Percentiles rank a stretch among this genome's conserved stretches.
Evolutionary conservation across 2,329 filamentous ascomycete species (phyloP).

Genomic region (Talaromyces pinophilus): DNA sequence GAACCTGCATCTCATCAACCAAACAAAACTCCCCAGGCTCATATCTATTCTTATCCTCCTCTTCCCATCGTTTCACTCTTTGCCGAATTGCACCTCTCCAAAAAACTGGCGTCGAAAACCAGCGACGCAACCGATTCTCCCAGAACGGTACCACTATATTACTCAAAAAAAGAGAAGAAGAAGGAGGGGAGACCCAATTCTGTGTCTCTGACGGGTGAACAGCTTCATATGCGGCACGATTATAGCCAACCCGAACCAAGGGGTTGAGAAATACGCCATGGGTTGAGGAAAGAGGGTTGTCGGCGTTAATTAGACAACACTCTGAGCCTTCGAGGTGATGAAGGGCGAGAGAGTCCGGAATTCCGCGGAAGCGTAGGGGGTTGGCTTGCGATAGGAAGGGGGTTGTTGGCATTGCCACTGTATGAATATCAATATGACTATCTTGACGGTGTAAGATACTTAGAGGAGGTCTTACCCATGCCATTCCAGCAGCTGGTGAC

Average conservation of each 20-base stretch:
- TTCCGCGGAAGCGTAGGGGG: slow-evolving; percentile 51
- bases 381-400: slow-evolving; percentile 34
- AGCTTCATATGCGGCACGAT: slow-evolving; percentile 53
- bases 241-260: slow-evolving; percentile 68
- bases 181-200: neutral
- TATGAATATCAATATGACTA: neutral
- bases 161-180: slow-evolving; percentile 41
- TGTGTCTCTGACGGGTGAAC: slow-evolving; percentile 44
- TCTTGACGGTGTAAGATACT: neutral
- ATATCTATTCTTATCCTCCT: neutral
- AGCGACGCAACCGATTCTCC: slow-evolving; percentile 58
- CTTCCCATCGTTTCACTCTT: slow-evolving; percentile 41
- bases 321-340: slow-evolving; percentile 61
- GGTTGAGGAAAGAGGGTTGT: slow-evolving; percentile 57
- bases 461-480: slow-evolving; percentile 48
- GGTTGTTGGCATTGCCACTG: slow-evolving; percentile 22
- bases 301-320: slow-evolving; percentile 66
- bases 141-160: slow-evolving; percentile 52
- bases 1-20: slow-evolving; percentile 63
- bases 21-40: slow-evolving; percentile 52
- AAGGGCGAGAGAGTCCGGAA: slow-evolving; percentile 54
- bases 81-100: slow-evolving; percentile 33
- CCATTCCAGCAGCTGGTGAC: slow-evolving; percentile 68
- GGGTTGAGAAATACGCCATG: slow-evolving; percentile 69
- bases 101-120: slow-evolving; percentile 40